These are phyloP conservation scores for Alliaria petiolata DNA, from an alignment of 345 rosid species.

Conservation along the genomic window DNA sequence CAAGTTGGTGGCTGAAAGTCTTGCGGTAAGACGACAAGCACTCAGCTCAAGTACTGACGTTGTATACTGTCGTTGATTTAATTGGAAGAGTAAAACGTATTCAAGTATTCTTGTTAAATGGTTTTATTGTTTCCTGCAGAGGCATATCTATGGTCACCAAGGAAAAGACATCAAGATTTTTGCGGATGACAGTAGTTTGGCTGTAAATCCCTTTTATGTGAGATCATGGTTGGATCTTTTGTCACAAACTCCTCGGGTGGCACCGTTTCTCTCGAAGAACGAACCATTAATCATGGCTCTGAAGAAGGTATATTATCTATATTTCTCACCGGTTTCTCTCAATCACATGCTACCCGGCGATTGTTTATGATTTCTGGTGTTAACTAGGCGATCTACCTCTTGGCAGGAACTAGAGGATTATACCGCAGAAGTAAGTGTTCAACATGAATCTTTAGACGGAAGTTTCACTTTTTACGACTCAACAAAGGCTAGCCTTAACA, in stretches of 20 bases:
- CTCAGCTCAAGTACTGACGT: neutral
- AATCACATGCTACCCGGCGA: neutral
- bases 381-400: slow-evolving; percentile 6
- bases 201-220: slow-evolving; percentile 72
- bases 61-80: neutral
- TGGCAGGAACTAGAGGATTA: slow-evolving; percentile 84
- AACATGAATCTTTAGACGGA: slow-evolving; percentile 80
- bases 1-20: slow-evolving; percentile 88
- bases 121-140: slow-evolving; percentile 40
- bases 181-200: slow-evolving; percentile 81
- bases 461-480: slow-evolving; percentile 88
- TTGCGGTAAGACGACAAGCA: slow-evolving; percentile 71
- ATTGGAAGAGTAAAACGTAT: neutral
- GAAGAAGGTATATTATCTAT: slow-evolving; percentile 58
- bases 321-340: neutral
- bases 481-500: slow-evolving; percentile 65
- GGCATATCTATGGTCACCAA: slow-evolving; percentile 78
- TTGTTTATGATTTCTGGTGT: slow-evolving; percentile 11
- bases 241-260: slow-evolving; percentile 91
- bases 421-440: slow-evolving; percentile 72
- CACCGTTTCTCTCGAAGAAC: slow-evolving; percentile 86
- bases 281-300: slow-evolving; percentile 78
- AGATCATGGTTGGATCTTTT: slow-evolving; percentile 81
- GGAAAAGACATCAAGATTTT: slow-evolving; percentile 75
- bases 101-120: neutral